phyloP scores from a whole-genome alignment of 164 flowering plant species.

The Vitis rupestris region DNA sequence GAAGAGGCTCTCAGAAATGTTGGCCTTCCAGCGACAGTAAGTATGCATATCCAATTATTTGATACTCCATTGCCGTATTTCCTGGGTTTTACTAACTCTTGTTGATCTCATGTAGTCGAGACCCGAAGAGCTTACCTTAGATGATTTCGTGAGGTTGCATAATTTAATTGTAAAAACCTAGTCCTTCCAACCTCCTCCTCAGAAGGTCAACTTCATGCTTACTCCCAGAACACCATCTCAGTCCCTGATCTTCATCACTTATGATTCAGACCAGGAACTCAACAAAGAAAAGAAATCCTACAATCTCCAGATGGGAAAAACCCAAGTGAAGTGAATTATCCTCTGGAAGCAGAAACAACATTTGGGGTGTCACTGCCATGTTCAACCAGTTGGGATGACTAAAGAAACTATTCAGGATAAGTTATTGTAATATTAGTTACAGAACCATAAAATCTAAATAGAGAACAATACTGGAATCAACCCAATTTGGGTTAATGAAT shows the following conservation, averaged over 20 bases:
- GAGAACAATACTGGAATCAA: no score
- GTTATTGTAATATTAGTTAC: no score
- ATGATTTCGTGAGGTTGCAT: slow-evolving; percentile 83
- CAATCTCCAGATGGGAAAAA: neutral
- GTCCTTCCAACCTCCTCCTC: slow-evolving; percentile 1
- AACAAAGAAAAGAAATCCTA: neutral
- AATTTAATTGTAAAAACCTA: slow-evolving; percentile 45
- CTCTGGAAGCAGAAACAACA: no score
- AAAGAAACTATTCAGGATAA: no score
- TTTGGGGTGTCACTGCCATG: no score
- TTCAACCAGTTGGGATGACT: no score
- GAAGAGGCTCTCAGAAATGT: slow-evolving; percentile 61
- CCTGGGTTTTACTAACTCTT: neutral
- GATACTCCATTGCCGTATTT: no score
- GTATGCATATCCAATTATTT: slow-evolving; percentile 12
- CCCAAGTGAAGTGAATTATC: neutral
- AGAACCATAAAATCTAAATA: no score
- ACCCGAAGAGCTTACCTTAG: slow-evolving; percentile 87
- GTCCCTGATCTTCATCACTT: slow-evolving; percentile 1
- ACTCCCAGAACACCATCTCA: neutral
- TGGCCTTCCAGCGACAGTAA: slow-evolving; percentile 70
- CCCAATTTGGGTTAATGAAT: no score
- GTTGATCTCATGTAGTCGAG: slow-evolving; percentile 60
- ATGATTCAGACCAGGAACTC: neutral
- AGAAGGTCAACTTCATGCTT: neutral